A percentile compares a stretch with the other conserved stretches of the same genome.
phyloP scores from a whole-genome alignment of 1,284 basidiomycete genomes.

The Sporisorium reilianum region DNA sequence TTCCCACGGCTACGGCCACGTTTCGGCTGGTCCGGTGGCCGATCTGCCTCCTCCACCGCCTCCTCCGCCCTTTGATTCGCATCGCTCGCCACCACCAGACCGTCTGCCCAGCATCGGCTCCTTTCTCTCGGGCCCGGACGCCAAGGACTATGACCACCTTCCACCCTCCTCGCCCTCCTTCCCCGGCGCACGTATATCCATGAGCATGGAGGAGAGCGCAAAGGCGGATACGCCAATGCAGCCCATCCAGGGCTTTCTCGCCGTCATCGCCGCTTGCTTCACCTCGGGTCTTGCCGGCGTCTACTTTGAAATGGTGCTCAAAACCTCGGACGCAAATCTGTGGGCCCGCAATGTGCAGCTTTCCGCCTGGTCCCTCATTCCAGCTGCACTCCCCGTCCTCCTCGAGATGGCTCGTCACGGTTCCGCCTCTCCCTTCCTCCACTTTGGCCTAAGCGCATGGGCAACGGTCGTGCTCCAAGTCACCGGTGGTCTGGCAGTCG shows the following conservation, averaged over 20 bases:
- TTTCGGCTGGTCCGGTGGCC: conserved; percentile 39
- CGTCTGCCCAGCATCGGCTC: conserved; percentile 40
- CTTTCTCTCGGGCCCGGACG: conserved; percentile 24
- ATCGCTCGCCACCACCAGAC: conserved; percentile 61
- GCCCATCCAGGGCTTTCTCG: conserved; percentile 82
- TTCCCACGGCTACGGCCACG: conserved; percentile 45
- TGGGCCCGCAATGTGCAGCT: conserved; percentile 98
- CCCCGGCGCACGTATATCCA: conserved; percentile 38
- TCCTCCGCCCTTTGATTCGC: conserved; percentile 51
- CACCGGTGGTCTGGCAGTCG: conserved; percentile 88
- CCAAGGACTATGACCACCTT: conserved; percentile 33
- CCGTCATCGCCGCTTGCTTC: conserved; percentile 90
- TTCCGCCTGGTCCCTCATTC: conserved; percentile 90
- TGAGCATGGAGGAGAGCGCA: conserved; percentile 55
- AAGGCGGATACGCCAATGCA: conserved; percentile 74
- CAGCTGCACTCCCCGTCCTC: conserved; percentile 86
- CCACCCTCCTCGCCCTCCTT: conserved; percentile 53
- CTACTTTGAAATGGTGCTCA: conserved; percentile 98
- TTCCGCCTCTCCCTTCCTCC: conserved; percentile 56
- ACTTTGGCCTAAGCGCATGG: conserved; percentile 88
- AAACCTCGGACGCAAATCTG: conserved; percentile 85
- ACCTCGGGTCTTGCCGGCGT: conserved; percentile 98
- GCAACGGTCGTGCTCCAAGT: conserved; percentile 89
- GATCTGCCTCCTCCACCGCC: conserved; percentile 59
- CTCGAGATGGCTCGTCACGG: conserved; percentile 71